Base-by-base conservation (phyloP, 331 rosid genomes). In the Prunus yedoensis region DNA sequence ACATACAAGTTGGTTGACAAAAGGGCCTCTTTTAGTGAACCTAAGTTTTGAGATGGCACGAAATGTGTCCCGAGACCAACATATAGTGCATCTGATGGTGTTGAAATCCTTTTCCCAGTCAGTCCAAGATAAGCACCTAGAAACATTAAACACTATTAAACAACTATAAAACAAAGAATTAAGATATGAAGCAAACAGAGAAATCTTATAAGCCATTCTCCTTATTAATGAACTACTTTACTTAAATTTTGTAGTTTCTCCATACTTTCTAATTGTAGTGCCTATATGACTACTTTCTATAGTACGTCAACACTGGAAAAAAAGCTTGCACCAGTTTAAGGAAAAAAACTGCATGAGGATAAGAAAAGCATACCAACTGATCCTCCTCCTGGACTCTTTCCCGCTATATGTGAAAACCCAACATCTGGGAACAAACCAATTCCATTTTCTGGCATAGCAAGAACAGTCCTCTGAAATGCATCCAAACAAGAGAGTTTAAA, bases 381-480 rank as follows among this genome's bases (percentile, higher is more conserved):
- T 83, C 97, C 99, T 84, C 73, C 96, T 85, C 99, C 99, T 71
- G 97, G 98, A 84, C 90, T 86, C 79, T 90, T 87, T 50, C 97
- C 99, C 0, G 98, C 98, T 71, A 95, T 92, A 78, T 88, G 81
- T 74, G 99, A 67, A 85, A 95, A 92, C 51, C 99, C 99, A 54
- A 95, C 97, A 68, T 95, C 97, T 21, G 97, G 99, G 71, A 92
- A 95, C 81, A 92, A 84, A 77, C 97, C 99, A 78, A 92, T 95
- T 82, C 97, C 99, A 79, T 95, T 95, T 89, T 95, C 99, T 45
- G 97, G 98, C 99, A 95, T 95, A 12, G 99, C 99, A 74, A 92
- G 96, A 83, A 88, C 77, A 61, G 98, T 95, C 84, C 88, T 90
- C 99, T 92, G 89, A 66, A 82, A 78, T 74, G 68, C 57, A 75